Conservation (phyloP, 148 eudicot genomes). For the Silene conica region DNA sequence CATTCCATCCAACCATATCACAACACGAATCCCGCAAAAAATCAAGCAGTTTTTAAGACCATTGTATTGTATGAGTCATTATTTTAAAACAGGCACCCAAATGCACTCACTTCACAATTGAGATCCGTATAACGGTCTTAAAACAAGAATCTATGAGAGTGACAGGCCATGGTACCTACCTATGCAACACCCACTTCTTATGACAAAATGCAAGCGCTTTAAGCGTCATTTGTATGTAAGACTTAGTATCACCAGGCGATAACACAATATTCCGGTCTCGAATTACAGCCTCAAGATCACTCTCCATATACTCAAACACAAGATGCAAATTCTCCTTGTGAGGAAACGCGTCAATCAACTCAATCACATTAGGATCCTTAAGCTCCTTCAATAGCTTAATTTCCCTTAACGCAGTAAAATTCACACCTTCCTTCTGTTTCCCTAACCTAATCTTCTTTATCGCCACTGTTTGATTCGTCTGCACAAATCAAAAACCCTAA, state of each 20-base stretch:
- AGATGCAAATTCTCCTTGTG: conserved; percentile 93
- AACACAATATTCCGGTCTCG: conserved; percentile 90
- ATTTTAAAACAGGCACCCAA: too few species aligned
- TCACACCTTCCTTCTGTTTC: conserved; percentile 98
- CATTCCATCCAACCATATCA: conserved; percentile 20
- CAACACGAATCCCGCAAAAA: neutral
- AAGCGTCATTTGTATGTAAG: conserved; percentile 86
- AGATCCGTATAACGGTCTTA: neutral
- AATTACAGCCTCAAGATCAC: conserved; percentile 94
- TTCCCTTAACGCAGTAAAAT: conserved; percentile 91
- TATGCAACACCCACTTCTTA: conserved; percentile 95
- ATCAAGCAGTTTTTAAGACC: neutral
- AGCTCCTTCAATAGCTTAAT: conserved; percentile 92
- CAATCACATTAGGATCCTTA: conserved; percentile 77
- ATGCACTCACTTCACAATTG: neutral
- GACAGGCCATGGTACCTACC: conserved; percentile 30
- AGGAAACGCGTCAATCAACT: conserved; percentile 87
- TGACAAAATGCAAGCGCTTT: conserved; percentile 91
- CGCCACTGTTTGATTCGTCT: conserved; percentile 85
- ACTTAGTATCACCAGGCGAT: conserved; percentile 83
- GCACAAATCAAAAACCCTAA: conserved; percentile 24
- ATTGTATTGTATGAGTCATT: too few species aligned
- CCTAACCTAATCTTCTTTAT: conserved; percentile 96
- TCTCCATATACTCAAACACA: conserved; percentile 98
- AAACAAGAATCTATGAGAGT: too few species aligned